Evolutionary conservation across 805 yeast species (phyloP).

Genomic region (Pichia sporocuriosa): DNA sequence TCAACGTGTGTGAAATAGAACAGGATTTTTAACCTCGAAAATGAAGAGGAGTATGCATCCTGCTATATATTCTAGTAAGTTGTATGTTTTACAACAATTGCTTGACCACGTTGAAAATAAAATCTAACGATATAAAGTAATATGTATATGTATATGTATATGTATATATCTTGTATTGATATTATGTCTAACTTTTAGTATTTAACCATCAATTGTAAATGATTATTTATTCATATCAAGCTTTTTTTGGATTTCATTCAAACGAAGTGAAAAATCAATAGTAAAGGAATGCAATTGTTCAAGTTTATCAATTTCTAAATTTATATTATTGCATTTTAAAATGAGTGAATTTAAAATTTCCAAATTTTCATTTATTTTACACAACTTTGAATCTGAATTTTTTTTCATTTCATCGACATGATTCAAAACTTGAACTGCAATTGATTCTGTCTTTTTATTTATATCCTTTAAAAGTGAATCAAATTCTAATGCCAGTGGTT

Average conservation of each 20-base stretch:
- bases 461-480: conserved; percentile 62
- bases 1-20: too few relatives aligned
- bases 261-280: conserved; percentile 25
- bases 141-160: too few relatives aligned
- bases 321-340: conserved; percentile 21
- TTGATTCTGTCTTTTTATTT: conserved; percentile 40
- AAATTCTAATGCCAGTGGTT: conserved; percentile 30
- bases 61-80: too few relatives aligned
- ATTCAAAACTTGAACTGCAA: conserved; percentile 25
- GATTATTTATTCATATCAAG: conserved; percentile 13
- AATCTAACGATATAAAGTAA: too few relatives aligned
- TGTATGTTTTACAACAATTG: too few relatives aligned
- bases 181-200: too few relatives aligned
- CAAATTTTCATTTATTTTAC: conserved; percentile 18
- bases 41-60: too few relatives aligned
- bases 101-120: too few relatives aligned
- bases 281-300: conserved; percentile 28
- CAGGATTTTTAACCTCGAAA: too few relatives aligned
- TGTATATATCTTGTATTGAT: too few relatives aligned
- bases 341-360: conserved; percentile 16
- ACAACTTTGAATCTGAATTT: conserved; percentile 21
- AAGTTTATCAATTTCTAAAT: conserved; percentile 29
- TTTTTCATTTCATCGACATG: conserved; percentile 22
- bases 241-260: conserved; percentile 18
- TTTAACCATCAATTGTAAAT: neutral